Evolutionary conservation across 106 monocot species (phyloP).

Genomic region (Dioscorea alata): DNA sequence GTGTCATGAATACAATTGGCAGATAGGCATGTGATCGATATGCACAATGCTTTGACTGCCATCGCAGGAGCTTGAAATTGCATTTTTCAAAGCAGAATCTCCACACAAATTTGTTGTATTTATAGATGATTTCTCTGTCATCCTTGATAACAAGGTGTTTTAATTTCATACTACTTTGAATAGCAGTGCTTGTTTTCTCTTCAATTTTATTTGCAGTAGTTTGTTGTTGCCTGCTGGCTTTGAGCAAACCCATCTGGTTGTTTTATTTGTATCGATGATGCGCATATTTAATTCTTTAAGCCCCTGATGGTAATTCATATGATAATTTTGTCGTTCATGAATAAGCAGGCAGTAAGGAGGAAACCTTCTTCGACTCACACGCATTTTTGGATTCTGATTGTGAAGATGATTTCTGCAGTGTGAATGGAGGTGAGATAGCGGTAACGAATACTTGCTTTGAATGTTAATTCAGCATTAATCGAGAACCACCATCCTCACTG

Average conservation of each 20-base stretch:
- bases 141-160: neutral
- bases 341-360: conserved; percentile 64
- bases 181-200: too few species aligned
- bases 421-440: conserved; percentile 72
- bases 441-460: neutral
- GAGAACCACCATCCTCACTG: neutral
- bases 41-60: too few species aligned
- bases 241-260: neutral
- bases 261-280: neutral
- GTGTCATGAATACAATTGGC: too few species aligned
- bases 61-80: too few species aligned
- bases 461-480: neutral
- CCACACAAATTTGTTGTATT: too few species aligned
- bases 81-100: too few species aligned
- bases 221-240: neutral
- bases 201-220: too few species aligned
- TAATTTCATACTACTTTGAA: neutral
- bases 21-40: too few species aligned
- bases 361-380: conserved; percentile 71
- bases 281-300: too few species aligned
- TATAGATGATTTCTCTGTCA: neutral
- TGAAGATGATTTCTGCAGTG: conserved; percentile 90
- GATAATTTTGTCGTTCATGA: neutral
- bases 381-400: conserved; percentile 76
- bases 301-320: neutral